Evolutionary conservation across 495 filamentous ascomycete species (phyloP), one percentile per base, ranked within the genome.

Genomic region (Haplographium delicatum): DNA sequence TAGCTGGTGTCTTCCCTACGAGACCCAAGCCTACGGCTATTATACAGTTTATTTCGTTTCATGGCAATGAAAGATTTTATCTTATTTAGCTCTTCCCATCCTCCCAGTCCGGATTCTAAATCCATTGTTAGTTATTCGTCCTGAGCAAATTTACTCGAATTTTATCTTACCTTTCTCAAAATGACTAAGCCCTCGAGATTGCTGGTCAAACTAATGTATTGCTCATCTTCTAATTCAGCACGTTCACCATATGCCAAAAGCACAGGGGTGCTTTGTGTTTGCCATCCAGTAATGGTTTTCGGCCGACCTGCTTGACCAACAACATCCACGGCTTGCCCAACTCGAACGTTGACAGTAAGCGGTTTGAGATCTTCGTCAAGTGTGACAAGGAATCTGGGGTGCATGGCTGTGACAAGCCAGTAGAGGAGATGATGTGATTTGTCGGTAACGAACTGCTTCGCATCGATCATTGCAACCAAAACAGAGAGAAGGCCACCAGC

Each of bases 201-300:
- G 73, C 80, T 91, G 58, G 82, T 91, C 57, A 96, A 72, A 67
- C 84, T 85, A 47, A 96, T 83, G 60, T 97, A 99, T 68, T 97
- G 82, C 72, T 99, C 93, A 62, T 97, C 94, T 67, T 99, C 93
- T 42, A 99, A 68, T 73, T 99, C 93, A 34, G 93, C 93, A 60
- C 93, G 75, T 75, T 99, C 93, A 11, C 93, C 94, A 66, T 96
- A 82, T 7, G 88, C 82, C 62, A 99, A 72, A 47, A 99, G 72
- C 43, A 99, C 93, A 3, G 93, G 93, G 16, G 93, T 97, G 71
- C 88, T 96, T 71, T 99, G 93, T 52, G 93, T 99, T 72, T 99
- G 93, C 93, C 93, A 99, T 31, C 93, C 93, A 13, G 93, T 99
- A 57, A 99, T 99, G 3, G 94, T 96, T 83, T 96, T 99, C 41